Percentiles rank a stretch among this genome's conserved stretches.
phyloP scores from a whole-genome alignment of 2,329 filamentous ascomycete genomes.

The Fusarium miscanthi region DNA sequence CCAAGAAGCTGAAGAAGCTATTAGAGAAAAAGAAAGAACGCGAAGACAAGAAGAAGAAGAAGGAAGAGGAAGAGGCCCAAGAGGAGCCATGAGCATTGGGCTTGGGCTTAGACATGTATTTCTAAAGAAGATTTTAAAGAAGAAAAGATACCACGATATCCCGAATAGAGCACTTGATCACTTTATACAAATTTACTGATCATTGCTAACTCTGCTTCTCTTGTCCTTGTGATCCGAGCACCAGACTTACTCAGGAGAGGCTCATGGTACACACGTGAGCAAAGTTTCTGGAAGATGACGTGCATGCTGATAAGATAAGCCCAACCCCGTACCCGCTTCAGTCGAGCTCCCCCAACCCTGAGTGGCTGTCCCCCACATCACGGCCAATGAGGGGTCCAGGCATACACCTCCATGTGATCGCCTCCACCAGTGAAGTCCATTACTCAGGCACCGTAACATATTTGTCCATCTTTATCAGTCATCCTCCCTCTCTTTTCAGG shows the following conservation, averaged over 20 bases:
- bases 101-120: conserved; percentile 1
- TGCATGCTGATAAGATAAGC: conserved; percentile 37
- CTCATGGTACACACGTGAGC: conserved; percentile 24
- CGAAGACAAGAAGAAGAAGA: conserved; percentile 66
- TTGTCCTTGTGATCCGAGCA: conserved; percentile 24
- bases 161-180: background rate
- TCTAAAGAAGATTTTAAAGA: background rate
- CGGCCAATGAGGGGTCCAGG: conserved; percentile 38
- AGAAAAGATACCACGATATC: conserved; percentile 20
- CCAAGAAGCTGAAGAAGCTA: conserved; percentile 84
- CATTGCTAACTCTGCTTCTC: background rate
- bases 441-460: conserved; percentile 11
- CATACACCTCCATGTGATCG: conserved; percentile 48
- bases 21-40: conserved; percentile 77
- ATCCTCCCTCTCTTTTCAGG: conserved; percentile 4
- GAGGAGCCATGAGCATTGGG: conserved; percentile 41
- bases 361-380: conserved; percentile 12
- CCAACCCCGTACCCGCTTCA: background rate
- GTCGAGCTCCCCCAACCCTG: background rate
- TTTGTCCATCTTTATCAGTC: conserved; percentile 22
- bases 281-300: conserved; percentile 24
- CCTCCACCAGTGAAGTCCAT: conserved; percentile 33
- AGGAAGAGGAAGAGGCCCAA: conserved; percentile 60
- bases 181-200: background rate
- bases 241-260: conserved; percentile 8